These are phyloP conservation scores for Paramecium sexaurelia DNA, from an alignment of 73 alveolate species.

Conservation along the genomic window DNA sequence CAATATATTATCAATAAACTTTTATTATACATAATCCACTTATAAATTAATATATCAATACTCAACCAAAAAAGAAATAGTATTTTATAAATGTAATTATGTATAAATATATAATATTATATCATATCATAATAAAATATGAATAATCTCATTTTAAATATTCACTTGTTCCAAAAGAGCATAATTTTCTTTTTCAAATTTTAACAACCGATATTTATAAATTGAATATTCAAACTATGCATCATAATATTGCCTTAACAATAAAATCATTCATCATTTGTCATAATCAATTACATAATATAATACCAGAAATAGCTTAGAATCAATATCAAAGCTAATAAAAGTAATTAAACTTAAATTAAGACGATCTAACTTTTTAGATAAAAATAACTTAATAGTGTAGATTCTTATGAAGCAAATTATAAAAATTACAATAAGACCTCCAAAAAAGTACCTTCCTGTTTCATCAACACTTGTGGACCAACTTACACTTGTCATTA, in stretches of 20 bases:
- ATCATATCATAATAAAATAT: neutral
- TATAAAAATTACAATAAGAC: slow-evolving; percentile 40
- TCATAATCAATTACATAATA: slow-evolving; percentile 49
- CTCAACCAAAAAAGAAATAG: no score
- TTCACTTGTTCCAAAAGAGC: slow-evolving; percentile 38
- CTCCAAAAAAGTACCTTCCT: neutral
- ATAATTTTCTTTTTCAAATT: neutral
- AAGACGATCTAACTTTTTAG: neutral
- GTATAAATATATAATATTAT: no score
- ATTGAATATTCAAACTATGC: slow-evolving; percentile 16
- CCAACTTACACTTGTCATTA: neutral
- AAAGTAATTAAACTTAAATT: neutral
- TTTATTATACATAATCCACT: no score
- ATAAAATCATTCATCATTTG: slow-evolving; percentile 25
- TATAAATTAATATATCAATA: no score
- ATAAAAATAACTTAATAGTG: neutral
- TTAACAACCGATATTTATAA: neutral
- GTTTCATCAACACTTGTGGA: neutral
- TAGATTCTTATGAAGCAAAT: slow-evolving; percentile 35
- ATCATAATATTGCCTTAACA: neutral
- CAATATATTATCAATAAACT: no score
- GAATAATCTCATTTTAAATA: neutral
- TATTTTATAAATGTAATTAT: no score
- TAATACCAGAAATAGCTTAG: slow-evolving; percentile 36
- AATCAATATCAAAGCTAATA: neutral